Conservation (phyloP, 345 rosid species). For the Rhodamnia argentea region DNA sequence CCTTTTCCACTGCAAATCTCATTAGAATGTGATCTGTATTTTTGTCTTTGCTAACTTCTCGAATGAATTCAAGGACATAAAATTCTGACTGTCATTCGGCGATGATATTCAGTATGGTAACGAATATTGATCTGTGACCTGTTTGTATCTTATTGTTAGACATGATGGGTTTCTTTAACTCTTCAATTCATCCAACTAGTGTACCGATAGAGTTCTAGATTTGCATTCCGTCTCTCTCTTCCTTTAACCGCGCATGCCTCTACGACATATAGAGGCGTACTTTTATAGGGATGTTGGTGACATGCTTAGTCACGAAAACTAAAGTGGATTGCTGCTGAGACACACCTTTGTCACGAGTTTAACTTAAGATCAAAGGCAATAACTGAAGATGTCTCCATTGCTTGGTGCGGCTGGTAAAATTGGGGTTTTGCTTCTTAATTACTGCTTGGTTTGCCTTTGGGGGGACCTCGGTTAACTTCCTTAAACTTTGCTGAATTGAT, state of each 20-base stretch:
- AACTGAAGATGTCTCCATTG: neutral
- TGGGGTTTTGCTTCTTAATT: neutral
- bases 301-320: neutral
- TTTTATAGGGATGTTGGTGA: neutral
- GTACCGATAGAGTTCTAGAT: neutral
- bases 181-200: neutral
- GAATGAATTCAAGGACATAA: too few species aligned
- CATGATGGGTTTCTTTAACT: neutral
- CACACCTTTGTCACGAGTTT: neutral
- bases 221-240: neutral
- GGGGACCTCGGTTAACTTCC: neutral
- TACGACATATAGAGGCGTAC: neutral
- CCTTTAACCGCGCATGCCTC: neutral
- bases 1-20: neutral
- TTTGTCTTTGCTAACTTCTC: neutral
- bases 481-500: neutral
- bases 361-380: slow-evolving; percentile 4
- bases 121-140: too few species aligned
- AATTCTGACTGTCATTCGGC: too few species aligned
- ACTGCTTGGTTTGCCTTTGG: neutral
- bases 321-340: neutral
- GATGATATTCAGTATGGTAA: too few species aligned
- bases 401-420: neutral
- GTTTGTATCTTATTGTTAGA: neutral
- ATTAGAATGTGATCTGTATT: neutral